Evolutionary conservation across 352 stramenopile species (phyloP), one percentile per base, ranked within the genome.

Genomic region (Pythium periplocum): DNA sequence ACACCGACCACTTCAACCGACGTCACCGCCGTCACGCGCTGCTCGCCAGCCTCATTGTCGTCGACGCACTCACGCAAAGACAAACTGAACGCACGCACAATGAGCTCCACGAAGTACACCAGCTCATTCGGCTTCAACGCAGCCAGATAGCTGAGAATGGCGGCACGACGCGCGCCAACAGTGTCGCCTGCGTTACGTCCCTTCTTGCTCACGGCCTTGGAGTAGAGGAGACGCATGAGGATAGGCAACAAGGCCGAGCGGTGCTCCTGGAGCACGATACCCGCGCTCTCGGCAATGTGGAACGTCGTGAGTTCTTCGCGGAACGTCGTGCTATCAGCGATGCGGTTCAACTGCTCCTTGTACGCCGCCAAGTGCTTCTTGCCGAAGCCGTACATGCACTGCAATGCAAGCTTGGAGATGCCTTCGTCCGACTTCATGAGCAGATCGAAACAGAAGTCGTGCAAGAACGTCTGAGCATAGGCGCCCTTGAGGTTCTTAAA

Each of bases 281-380:
- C 74, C 1, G 80, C 71, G n/a, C 75, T 75, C 2, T 81, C 63
- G 31, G 75, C 75, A 55, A 96, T 78, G 51, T 88, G 87, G 61
- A 97, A 96, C 11, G 71, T 93, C 9, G 93, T 89, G 17, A 98
- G 69, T 63, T 96, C 86, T 57, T 98, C 87, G 17, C 90, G 81
- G 65, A 98, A 95, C 40, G 75, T 89, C 4, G 68, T 51, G 6
- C 86, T 76, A 48, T 96, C 79, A 0, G 75, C 76, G 35, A 98
- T 77, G 37, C 83, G 80, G 41, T 91, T 79, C 11, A 96, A 65
- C 59, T 91, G 80, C 6, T 72, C 73, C 66, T 93, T 95, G 76
- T 97, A 97, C 0, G 87, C 73, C 10, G 83, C 54, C 9, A 96
- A 48, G 52, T 88, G 83, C 51, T 90, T 87, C 52, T 73, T 87